Evolutionary conservation across 2,329 filamentous ascomycete species (phyloP).

Genomic region (Stachybotrys chartarum): DNA sequence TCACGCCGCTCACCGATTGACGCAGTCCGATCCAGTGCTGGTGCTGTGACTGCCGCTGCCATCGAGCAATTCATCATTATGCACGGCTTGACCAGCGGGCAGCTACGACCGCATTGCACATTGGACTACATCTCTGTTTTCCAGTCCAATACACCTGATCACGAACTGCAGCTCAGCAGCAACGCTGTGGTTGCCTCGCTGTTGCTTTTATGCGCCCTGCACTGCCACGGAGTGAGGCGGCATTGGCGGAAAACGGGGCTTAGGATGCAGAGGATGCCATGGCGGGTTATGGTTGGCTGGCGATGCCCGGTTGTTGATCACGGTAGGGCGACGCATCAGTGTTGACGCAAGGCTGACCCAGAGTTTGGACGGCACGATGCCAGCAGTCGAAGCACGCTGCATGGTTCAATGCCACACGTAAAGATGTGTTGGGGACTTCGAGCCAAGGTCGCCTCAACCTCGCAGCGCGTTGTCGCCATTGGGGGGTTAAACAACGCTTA

Average conservation of each 20-base stretch:
- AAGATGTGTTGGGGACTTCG: neutral
- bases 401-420: neutral
- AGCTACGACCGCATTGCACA: too few relatives aligned
- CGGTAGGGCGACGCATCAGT: neutral
- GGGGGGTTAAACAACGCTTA: too few relatives aligned
- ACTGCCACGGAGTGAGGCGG: conserved; percentile 20
- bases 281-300: conserved; percentile 1
- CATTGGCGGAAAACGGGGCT: conserved; percentile 13
- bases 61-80: too few relatives aligned
- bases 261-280: neutral
- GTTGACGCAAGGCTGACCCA: neutral
- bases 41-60: too few relatives aligned
- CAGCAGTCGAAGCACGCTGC: neutral
- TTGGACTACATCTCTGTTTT: neutral
- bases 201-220: conserved; percentile 12
- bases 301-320: neutral
- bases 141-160: too few relatives aligned
- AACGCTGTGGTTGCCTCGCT: neutral
- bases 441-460: too few relatives aligned
- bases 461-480: too few relatives aligned
- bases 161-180: neutral
- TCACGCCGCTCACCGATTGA: neutral
- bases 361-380: neutral
- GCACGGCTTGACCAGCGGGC: too few relatives aligned
- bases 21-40: neutral